phyloP scores from a whole-genome alignment of 2,329 filamentous ascomycete species.

The Calonectria hawksworthii region DNA sequence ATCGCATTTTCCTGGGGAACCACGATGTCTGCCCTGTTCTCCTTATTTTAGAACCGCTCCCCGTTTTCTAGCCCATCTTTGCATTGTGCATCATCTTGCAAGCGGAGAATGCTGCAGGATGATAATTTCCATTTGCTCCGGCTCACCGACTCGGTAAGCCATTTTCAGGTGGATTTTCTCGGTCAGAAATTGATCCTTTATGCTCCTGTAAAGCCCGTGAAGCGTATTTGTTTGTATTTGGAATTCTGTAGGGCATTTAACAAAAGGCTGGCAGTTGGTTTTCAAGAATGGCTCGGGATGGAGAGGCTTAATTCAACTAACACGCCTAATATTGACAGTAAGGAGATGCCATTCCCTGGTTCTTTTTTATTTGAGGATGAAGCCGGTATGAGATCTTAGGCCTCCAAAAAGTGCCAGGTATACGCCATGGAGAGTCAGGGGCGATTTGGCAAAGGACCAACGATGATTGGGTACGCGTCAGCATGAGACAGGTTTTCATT shows the following conservation, averaged over 20 bases:
- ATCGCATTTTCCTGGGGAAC: not conserved
- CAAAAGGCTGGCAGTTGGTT: not conserved
- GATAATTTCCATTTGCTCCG: not conserved
- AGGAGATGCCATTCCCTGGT: not conserved
- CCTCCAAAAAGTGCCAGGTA: not conserved
- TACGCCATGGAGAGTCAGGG: not conserved
- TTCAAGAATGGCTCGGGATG: not conserved
- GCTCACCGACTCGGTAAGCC: not conserved
- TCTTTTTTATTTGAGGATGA: rapidly evolving
- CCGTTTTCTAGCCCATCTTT: not conserved
- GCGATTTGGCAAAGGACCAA: not conserved
- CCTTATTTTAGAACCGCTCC: not conserved
- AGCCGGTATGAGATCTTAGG: not conserved
- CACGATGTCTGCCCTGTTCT: too few species aligned
- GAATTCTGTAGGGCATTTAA: not conserved
- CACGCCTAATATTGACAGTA: not conserved
- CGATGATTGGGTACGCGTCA: not conserved
- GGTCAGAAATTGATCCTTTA: not conserved
- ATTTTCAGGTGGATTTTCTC: not conserved
- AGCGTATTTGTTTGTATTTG: not conserved
- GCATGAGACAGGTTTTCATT: not conserved
- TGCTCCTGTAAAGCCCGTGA: not conserved
- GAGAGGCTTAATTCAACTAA: too few species aligned
- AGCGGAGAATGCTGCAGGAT: not conserved
- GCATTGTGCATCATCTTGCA: not conserved